Evolutionary conservation across 2,329 filamentous ascomycete genomes (phyloP), one percentile per base, ranked within the genome.

Genomic region (Orbilia blumenaviensis): DNA sequence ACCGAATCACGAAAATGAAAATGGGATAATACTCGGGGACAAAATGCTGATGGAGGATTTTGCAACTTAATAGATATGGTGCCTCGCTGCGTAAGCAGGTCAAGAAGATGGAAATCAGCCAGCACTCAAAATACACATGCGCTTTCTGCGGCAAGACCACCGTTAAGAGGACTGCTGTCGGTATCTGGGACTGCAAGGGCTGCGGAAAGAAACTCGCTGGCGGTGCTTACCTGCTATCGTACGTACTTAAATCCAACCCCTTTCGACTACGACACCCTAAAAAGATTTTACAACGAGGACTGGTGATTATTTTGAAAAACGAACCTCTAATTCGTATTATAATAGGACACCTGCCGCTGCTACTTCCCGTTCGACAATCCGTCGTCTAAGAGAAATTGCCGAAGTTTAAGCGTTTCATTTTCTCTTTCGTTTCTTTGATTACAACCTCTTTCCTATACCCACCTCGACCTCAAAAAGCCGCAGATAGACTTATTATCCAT

Each of bases 21-120:
- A 58, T 61, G 63, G 44, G 50, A 71, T 32, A n/a, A 63, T n/a
- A 27, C 38, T 72, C 14, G 25, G 10, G 50, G 23, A 54, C 36
- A 23, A 27, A 9, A 60, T 74, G 25, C 69, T 60, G 77, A 67
- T 77, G 46, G 64, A 32, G 8, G 32, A 42, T 71, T 66, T 75
- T 63, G 54, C 41, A 32, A 63, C 32, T 50, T 34, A 48, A 80
- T 82, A 94, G 93, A 89, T 96, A 96, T 87, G 95, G 94, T 94
- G 94, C 95, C 85, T 98, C 95, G 83, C 93, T 98, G 87, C 93
- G 94, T 87, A 98, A 98, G 90, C 94, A 93, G 86, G 91, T 95
- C 84, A 98, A 98, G 93, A 97, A 97, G 92, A 97, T 97, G 91
- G 95, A 98, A 91, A 92, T 98, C 86, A 92, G 92, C 83, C 95